Evolutionary conservation across 441 rosid genomes (phyloP).

Genomic region (Capsella rubella): DNA sequence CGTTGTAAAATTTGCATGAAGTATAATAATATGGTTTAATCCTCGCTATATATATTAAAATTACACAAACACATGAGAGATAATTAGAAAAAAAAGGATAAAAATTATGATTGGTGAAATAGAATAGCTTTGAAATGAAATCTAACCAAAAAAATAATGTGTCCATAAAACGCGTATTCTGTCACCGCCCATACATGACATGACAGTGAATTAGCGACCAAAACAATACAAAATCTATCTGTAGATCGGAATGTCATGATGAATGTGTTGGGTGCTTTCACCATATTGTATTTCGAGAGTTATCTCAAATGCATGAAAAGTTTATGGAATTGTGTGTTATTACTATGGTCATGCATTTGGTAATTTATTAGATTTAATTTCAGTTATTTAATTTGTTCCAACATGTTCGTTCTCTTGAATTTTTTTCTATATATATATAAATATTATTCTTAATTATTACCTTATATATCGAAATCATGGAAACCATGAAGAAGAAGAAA

Average conservation of each 20-base stretch:
- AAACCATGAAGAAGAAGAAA: too few relatives aligned
- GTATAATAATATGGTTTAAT: not conserved
- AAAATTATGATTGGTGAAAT: not conserved
- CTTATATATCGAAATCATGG: too few relatives aligned
- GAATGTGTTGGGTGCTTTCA: constrained; percentile 23
- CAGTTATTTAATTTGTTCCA: too few relatives aligned
- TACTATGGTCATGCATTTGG: not conserved
- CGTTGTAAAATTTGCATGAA: not conserved
- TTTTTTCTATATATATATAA: too few relatives aligned
- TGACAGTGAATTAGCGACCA: constrained; percentile 11
- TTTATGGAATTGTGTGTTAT: not conserved
- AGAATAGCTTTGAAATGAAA: not conserved
- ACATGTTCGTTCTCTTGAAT: too few relatives aligned
- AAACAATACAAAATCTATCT: constrained; percentile 14
- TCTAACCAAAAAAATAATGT: not conserved
- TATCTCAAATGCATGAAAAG: not conserved
- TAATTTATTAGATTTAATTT: too few relatives aligned
- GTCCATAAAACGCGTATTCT: constrained; percentile 17
- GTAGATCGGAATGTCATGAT: constrained; percentile 6
- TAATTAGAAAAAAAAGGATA: too few relatives aligned
- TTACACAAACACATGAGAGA: not conserved
- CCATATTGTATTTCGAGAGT: not conserved
- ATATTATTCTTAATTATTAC: too few relatives aligned
- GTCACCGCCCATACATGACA: constrained; percentile 17
- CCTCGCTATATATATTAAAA: not conserved